A percentile compares a stretch with the other conserved stretches of the same genome.
Evolutionary conservation across 75 land plant genomes (phyloP).

Genomic region (Sequoiadendron giganteum): DNA sequence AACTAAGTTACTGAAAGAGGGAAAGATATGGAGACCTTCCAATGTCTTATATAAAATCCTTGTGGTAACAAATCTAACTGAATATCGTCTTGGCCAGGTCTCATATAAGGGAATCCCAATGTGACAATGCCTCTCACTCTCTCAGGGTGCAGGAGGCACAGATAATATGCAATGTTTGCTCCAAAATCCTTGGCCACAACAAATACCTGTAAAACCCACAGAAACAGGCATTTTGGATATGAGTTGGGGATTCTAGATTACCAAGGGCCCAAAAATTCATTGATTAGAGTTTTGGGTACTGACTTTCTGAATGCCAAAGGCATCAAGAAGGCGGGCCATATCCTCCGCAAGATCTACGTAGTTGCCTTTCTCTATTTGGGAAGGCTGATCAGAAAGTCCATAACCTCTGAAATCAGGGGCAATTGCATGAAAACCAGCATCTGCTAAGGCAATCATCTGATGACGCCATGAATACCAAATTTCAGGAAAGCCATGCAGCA

Average conservation of each 20-base stretch:
- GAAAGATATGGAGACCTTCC: background rate
- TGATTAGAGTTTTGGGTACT: too few relatives aligned
- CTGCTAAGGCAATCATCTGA: too few relatives aligned
- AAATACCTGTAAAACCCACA: conserved; percentile 33
- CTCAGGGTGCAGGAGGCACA: conserved; percentile 39
- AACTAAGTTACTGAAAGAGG: background rate
- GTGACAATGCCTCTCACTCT: conserved; percentile 41
- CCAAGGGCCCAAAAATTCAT: background rate
- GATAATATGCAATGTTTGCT: conserved; percentile 17
- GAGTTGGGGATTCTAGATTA: background rate
- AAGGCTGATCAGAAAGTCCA: conserved; percentile 11
- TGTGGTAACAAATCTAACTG: background rate
- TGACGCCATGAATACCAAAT: too few relatives aligned
- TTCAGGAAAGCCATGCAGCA: too few relatives aligned
- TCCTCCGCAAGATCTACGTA: conserved; percentile 13
- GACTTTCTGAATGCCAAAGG: conserved; percentile 42
- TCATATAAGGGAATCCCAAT: conserved; percentile 39
- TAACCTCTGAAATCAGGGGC: too few relatives aligned
- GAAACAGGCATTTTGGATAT: background rate
- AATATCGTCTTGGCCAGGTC: background rate
- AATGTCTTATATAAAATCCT: background rate
- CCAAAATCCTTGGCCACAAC: conserved; percentile 62
- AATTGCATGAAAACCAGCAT: too few relatives aligned
- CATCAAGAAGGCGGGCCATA: conserved; percentile 37
- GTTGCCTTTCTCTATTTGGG: conserved; percentile 4